Evolutionary conservation across 23 red algal species (phyloP).

Genomic region (Gracilaria gracilis): DNA sequence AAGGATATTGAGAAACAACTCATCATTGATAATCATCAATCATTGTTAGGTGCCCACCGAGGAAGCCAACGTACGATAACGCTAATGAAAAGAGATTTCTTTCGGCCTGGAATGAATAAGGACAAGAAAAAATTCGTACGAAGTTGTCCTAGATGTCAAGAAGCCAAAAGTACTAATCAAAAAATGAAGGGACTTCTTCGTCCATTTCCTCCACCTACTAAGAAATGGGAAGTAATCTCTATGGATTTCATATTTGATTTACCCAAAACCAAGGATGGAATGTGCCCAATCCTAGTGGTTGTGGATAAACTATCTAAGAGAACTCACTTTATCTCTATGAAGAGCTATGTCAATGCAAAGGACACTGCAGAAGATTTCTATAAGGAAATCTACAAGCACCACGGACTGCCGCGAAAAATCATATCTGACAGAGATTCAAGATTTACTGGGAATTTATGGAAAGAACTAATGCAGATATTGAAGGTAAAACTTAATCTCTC

Average conservation of each 20-base stretch:
- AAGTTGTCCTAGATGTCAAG: constrained; percentile 16
- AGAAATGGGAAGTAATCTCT: constrained; percentile 51
- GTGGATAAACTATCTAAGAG: constrained; percentile 44
- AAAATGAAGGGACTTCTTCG: neutral
- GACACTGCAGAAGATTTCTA: constrained; percentile 30
- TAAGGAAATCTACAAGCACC: constrained; percentile 8
- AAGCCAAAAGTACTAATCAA: constrained; percentile 25
- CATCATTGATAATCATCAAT: constrained; percentile 23
- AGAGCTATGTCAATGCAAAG: constrained; percentile 23
- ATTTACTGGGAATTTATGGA: constrained; percentile 39
- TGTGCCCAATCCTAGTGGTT: constrained; percentile 8
- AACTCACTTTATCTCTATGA: constrained; percentile 22
- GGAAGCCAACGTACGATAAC: constrained; percentile 22
- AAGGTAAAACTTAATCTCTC: constrained; percentile 41
- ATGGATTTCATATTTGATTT: constrained; percentile 48
- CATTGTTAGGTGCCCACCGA: constrained; percentile 14
- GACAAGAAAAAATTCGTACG: constrained; percentile 1
- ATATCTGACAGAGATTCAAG: constrained; percentile 41
- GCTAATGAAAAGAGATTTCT: constrained; percentile 33
- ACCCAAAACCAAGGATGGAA: constrained; percentile 39
- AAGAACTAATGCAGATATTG: constrained; percentile 19
- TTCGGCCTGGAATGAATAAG: constrained; percentile 45
- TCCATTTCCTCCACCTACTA: neutral
- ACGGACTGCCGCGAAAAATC: constrained; percentile 19
- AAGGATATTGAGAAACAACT: neutral